These are phyloP conservation scores for Aspergillus sp. DNA, from an alignment of 2,329 filamentous ascomycete genomes.

Conservation along the genomic window DNA sequence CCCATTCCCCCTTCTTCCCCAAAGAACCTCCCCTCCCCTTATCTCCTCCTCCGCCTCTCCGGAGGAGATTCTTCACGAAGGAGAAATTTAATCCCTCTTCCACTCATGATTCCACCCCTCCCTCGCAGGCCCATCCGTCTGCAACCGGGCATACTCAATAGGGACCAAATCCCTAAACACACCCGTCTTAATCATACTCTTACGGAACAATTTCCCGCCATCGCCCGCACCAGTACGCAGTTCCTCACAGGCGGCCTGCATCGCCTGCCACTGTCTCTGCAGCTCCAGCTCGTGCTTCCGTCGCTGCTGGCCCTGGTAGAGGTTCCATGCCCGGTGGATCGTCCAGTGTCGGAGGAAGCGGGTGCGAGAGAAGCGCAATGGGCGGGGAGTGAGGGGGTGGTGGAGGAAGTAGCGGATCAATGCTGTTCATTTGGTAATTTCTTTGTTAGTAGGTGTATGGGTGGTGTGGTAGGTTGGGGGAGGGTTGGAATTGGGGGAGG, in stretches of 20 bases:
- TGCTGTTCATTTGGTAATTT: constrained; percentile 40
- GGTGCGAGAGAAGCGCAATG: constrained; percentile 84
- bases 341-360: constrained; percentile 95
- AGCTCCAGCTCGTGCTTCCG: constrained; percentile 68
- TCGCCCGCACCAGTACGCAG: constrained; percentile 59
- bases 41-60: no score
- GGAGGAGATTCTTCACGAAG: no score
- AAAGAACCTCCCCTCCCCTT: not conserved
- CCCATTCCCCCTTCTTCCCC: not conserved
- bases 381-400: constrained; percentile 69
- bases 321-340: constrained; percentile 92
- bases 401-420: constrained; percentile 70
- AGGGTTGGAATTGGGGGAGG: constrained; percentile 26
- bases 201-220: constrained; percentile 69
- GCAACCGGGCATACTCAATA: constrained; percentile 74
- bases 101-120: constrained; percentile 92
- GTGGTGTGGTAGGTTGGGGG: no score
- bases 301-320: constrained; percentile 71
- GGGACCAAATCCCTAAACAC: constrained; percentile 75
- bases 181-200: constrained; percentile 88
- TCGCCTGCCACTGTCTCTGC: constrained; percentile 76
- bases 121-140: constrained; percentile 78
- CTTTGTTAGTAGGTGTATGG: constrained; percentile 14
- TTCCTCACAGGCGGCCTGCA: constrained; percentile 83
- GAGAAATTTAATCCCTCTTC: constrained; percentile 71